These are phyloP conservation scores for Termitomyces sp. DNA, from an alignment of 768 basidiomycete species.

Conservation along the genomic window DNA sequence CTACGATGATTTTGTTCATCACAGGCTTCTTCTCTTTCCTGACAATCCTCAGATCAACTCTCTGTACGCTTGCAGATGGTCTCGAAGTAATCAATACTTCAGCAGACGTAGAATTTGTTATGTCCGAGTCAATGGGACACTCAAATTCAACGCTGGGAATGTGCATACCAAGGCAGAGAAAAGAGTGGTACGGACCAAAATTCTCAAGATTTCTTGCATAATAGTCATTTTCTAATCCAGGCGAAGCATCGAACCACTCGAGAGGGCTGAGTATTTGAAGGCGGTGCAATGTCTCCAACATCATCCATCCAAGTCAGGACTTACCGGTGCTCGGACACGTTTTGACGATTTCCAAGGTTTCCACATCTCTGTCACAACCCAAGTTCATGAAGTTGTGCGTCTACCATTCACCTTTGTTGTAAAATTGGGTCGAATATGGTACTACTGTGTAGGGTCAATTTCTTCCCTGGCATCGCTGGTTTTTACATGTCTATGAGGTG, in stretches of 20 bases:
- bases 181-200: not conserved
- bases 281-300: not conserved
- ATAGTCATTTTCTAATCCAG: no score
- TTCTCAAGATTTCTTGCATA: no score
- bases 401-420: not conserved
- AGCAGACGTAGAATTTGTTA: no score
- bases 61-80: not conserved
- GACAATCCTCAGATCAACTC: not conserved
- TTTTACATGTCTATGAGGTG: constrained; percentile 17
- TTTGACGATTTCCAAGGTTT: constrained; percentile 10
- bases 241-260: no score
- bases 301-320: not conserved
- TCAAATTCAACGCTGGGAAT: not conserved
- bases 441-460: constrained; percentile 20
- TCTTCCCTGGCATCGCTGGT: constrained; percentile 25
- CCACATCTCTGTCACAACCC: not conserved
- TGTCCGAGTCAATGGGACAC: not conserved
- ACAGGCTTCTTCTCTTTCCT: no score
- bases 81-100: not conserved
- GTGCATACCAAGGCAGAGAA: not conserved
- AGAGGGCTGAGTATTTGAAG: constrained; percentile 1
- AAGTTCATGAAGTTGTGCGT: constrained; percentile 5
- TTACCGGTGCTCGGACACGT: not conserved
- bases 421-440: no score
- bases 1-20: no score